Conservation (phyloP, 2,329 filamentous ascomycete species). For the Apiospora rasikravindrae region DNA sequence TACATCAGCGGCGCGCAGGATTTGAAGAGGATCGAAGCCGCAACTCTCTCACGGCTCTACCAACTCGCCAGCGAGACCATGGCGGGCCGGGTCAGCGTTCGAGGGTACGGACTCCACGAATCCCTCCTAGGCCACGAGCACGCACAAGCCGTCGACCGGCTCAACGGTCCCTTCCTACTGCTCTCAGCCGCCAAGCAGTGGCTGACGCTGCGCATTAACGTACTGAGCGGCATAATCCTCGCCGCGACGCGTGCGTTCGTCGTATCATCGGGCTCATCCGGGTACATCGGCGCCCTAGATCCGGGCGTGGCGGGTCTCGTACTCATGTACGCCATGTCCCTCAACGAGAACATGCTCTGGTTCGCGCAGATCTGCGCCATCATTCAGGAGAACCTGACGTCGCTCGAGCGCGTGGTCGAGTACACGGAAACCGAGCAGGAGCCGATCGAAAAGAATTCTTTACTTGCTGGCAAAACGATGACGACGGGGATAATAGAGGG, state of each 20-base stretch:
- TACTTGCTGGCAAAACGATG: too few species aligned
- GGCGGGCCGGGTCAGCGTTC: background rate
- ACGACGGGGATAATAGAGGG: too few species aligned
- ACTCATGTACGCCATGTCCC: constrained; percentile 5
- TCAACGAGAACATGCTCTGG: constrained; percentile 3
- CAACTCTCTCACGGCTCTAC: constrained; percentile 8
- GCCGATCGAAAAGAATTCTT: background rate
- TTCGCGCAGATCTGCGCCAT: constrained; percentile 10
- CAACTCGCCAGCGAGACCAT: background rate
- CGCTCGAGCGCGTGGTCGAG: background rate
- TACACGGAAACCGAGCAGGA: background rate
- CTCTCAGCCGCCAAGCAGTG: background rate
- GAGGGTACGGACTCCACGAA: background rate
- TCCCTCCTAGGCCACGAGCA: background rate
- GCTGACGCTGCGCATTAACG: background rate
- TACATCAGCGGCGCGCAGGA: constrained; percentile 21
- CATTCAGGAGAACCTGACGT: constrained; percentile 1
- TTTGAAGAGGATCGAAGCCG: constrained; percentile 18
- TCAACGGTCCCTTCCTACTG: background rate
- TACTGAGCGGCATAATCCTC: background rate
- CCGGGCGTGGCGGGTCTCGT: background rate
- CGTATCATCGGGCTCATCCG: background rate
- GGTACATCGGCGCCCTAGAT: background rate
- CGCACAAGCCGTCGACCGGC: background rate
- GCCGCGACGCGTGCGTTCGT: background rate